Base-by-base conservation (phyloP, 495 filamentous ascomycete species). In the Trypethelium eluteriae region DNA sequence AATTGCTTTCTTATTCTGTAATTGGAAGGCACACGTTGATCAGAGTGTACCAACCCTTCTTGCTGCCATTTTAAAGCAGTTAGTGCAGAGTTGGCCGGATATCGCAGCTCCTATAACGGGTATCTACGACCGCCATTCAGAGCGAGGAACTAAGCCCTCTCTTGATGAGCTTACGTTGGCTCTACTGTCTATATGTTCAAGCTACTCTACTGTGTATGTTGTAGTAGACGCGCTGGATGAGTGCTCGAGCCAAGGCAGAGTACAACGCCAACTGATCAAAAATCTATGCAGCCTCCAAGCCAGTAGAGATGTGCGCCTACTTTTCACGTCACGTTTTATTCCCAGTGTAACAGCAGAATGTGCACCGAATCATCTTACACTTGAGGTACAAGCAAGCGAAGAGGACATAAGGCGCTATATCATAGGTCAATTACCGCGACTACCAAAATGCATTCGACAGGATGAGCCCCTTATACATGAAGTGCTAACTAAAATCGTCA, bases 191-290 rank as follows among this genome's bases (percentile, higher is more conserved):
- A 66, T 76, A 10, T 68, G 64, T 38, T 39, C 62, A 0, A 59
- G 39, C 7, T 76, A 71, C 63, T 71, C 72, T 9, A 70, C 62
- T 53, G 67, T 74, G 16, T 79, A 77, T 65, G 70, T 84, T 49
- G 67, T 84, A 25, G 65, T 83, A 11, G 81, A 83, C 65, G 80
- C 80, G 44, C 69, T 82, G 4, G 80, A 82, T 67, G 80, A 82
- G 68, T 78, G 75, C 62, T 41, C 47, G 62, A 64, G 46, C 18
- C 38, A 73, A 36, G 69, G 76, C 67, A 7, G 73, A 71, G 70
- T 72, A 66, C 38, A 70, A 72, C 49, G 67, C 68, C 36, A 39
- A 49, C 69, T 79, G 65, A 65, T 79, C 14, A 68, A 65, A 18
- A 69, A 70, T 32, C 64, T 80, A n/a, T 73, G 72, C 38, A 68